These are phyloP conservation scores for Sordariomycetes sp. DNA, from an alignment of 2,329 filamentous ascomycete genomes.

Conservation along the genomic window DNA sequence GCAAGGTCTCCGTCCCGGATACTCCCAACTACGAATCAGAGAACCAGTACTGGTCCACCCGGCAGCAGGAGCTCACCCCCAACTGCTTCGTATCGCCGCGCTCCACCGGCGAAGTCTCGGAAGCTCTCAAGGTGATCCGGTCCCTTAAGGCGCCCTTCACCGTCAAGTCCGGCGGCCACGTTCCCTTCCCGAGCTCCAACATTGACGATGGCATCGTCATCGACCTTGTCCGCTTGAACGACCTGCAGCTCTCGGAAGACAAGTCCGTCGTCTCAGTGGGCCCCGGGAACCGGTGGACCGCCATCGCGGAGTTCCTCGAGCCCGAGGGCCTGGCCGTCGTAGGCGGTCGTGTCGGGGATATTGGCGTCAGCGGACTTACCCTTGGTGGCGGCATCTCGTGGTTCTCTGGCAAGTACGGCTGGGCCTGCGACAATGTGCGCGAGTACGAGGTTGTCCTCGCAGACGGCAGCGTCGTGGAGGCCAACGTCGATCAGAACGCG, in stretches of 20 bases:
- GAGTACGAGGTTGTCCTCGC: conserved; percentile 31
- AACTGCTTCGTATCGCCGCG: conserved; percentile 14
- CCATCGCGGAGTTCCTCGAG: conserved; percentile 12
- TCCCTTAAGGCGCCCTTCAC: conserved; percentile 20
- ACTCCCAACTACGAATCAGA: not conserved
- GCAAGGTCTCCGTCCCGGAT: not conserved
- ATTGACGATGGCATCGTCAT: conserved; percentile 14
- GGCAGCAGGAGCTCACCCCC: conserved; percentile 12
- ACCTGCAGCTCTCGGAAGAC: conserved; percentile 7
- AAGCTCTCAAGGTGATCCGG: conserved; percentile 8
- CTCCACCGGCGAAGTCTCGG: conserved; percentile 10
- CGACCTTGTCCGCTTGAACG: conserved; percentile 12
- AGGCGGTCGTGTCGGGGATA: conserved; percentile 25
- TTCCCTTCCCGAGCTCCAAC: conserved; percentile 14
- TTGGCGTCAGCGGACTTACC: conserved; percentile 16
- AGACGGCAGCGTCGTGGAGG: conserved; percentile 26
- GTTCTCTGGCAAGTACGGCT: conserved; percentile 20
- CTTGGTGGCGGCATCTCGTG: conserved; percentile 13
- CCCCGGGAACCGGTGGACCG: conserved; percentile 27
- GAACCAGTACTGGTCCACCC: conserved; percentile 17
- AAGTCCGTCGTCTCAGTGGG: conserved; percentile 26
- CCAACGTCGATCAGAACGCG: conserved; percentile 23
- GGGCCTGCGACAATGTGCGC: conserved; percentile 28
- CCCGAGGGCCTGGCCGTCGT: conserved; percentile 22
- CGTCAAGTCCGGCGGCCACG: conserved; percentile 19